Evolutionary conservation across 1,284 basidiomycete species (phyloP).

Genomic region (Cystobasidium slooffiae): DNA sequence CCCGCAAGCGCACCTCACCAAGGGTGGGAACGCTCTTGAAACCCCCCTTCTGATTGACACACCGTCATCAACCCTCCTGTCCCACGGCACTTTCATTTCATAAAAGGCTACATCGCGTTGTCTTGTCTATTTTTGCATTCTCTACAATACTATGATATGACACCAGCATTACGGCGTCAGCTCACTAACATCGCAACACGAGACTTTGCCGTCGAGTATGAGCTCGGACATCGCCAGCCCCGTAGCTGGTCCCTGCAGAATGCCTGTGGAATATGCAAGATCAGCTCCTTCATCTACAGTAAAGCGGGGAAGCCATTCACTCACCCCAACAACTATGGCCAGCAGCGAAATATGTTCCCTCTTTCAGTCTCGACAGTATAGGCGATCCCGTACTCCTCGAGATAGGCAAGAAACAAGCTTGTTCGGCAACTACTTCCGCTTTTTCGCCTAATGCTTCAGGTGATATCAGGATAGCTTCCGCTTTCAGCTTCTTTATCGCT

Average conservation of each 20-base stretch:
- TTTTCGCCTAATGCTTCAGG: conserved; percentile 58
- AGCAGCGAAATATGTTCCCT: conserved; percentile 60
- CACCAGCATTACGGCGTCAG: conserved; percentile 56
- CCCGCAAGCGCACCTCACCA: too few relatives aligned
- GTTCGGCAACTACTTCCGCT: conserved; percentile 58
- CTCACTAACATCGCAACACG: conserved; percentile 61
- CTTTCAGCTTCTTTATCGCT: conserved; percentile 59
- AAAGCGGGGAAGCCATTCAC: conserved; percentile 33
- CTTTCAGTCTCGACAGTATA: conserved; percentile 60
- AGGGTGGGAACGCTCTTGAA: too few relatives aligned
- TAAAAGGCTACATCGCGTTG: too few relatives aligned
- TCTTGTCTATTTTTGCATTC: too few relatives aligned
- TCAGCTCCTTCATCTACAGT: background rate
- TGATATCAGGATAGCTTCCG: conserved; percentile 60
- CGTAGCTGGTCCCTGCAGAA: conserved; percentile 60
- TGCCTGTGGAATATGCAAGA: conserved; percentile 30
- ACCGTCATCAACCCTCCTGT: too few relatives aligned
- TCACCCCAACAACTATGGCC: conserved; percentile 62
- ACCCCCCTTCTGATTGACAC: too few relatives aligned
- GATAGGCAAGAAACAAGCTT: conserved; percentile 65
- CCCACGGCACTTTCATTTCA: too few relatives aligned
- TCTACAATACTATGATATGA: too few relatives aligned
- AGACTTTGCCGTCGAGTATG: conserved; percentile 61
- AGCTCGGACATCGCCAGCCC: conserved; percentile 63
- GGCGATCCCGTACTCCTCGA: conserved; percentile 61